Percentiles rank a stretch among this genome's conserved stretches.
Conservation (phyloP, 2,329 filamentous ascomycete species). For the Ophiocordyceps unilateralis region DNA sequence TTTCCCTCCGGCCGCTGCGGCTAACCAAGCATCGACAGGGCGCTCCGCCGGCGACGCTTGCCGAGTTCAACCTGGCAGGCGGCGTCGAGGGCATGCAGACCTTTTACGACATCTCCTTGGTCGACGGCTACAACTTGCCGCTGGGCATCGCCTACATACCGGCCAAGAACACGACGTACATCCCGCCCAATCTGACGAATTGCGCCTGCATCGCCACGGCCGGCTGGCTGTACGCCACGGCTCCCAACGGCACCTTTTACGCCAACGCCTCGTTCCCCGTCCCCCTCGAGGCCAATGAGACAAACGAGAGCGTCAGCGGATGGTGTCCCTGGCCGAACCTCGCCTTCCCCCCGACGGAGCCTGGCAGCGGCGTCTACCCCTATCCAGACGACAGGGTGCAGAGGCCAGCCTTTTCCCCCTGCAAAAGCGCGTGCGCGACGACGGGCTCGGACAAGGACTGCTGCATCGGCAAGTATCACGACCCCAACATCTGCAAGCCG, state of each 20-base stretch:
- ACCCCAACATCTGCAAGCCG: constrained; percentile 45
- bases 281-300: constrained; percentile 44
- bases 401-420: constrained; percentile 59
- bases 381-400: constrained; percentile 62
- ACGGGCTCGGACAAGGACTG: constrained; percentile 52
- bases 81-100: constrained; percentile 43
- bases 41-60: constrained; percentile 55
- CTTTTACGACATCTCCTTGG: constrained; percentile 73
- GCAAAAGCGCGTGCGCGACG: constrained; percentile 59
- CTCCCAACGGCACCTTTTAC: constrained; percentile 37
- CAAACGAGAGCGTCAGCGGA: constrained; percentile 34
- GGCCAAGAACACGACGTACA: constrained; percentile 43
- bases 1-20: no score
- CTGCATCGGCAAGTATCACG: constrained; percentile 53
- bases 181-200: constrained; percentile 63
- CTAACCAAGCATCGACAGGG: constrained; percentile 29
- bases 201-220: constrained; percentile 58
- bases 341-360: constrained; percentile 46
- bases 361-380: constrained; percentile 60
- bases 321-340: constrained; percentile 79
- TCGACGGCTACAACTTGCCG: constrained; percentile 72
- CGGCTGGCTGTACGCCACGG: constrained; percentile 38
- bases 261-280: constrained; percentile 50
- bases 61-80: constrained; percentile 62
- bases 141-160: constrained; percentile 45